phyloP scores from a whole-genome alignment of 2,329 filamentous ascomycete species.

The Apiospora sp. region DNA sequence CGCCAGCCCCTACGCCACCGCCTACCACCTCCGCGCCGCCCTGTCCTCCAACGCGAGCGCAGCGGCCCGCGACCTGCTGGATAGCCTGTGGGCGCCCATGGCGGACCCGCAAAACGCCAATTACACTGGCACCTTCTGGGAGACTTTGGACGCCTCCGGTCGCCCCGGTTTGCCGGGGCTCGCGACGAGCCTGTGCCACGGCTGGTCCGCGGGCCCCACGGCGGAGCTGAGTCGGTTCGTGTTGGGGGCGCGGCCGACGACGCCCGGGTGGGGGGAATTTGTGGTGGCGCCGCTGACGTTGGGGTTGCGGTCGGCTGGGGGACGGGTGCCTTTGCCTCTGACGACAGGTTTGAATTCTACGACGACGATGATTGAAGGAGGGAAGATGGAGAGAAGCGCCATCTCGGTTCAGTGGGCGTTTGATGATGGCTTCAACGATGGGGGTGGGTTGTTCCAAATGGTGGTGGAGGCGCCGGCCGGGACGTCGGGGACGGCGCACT shows the following conservation, averaged over 20 bases:
- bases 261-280: conserved; percentile 35
- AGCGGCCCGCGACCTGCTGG: conserved; percentile 31
- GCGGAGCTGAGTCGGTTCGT: conserved; percentile 42
- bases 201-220: conserved; percentile 44
- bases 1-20: conserved; percentile 35
- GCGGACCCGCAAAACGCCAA: conserved; percentile 35
- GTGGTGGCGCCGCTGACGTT: conserved; percentile 33
- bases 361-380: too few species aligned
- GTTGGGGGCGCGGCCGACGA: conserved; percentile 36
- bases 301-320: conserved; percentile 31
- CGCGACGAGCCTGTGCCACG: conserved; percentile 44
- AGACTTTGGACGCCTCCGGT: conserved; percentile 37
- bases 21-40: conserved; percentile 43
- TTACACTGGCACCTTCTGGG: conserved; percentile 43
- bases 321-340: not conserved
- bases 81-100: conserved; percentile 40
- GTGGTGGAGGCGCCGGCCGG: conserved; percentile 24
- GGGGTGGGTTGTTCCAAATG: conserved; percentile 22
- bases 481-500: conserved; percentile 15
- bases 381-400: not conserved
- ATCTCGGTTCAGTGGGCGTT: not conserved
- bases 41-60: conserved; percentile 30
- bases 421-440: too few species aligned
- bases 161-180: conserved; percentile 36
- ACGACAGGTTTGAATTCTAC: not conserved